These are phyloP conservation scores for Penicillium fimorum DNA, from an alignment of 495 filamentous ascomycete genomes.

Conservation along the genomic window DNA sequence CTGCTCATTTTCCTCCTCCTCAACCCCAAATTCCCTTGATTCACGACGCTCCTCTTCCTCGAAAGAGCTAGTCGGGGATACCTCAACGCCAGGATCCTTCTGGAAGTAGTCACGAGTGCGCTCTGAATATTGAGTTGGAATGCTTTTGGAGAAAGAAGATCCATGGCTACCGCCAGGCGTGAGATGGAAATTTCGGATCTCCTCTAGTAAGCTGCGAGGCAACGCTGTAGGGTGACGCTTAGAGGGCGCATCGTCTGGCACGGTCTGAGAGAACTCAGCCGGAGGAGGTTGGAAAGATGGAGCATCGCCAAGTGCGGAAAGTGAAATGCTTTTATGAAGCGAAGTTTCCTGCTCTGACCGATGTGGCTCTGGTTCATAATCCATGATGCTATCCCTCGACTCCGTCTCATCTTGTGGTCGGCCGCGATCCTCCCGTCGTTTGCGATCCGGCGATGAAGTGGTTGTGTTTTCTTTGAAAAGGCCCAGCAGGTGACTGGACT, in stretches of 20 bases:
- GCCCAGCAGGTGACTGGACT: conserved; percentile 87
- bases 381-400: conserved; percentile 15
- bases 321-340: conserved; percentile 36
- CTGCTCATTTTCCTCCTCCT: conserved; percentile 87
- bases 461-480: conserved; percentile 86
- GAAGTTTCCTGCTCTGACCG: conserved; percentile 18
- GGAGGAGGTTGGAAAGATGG: conserved; percentile 24
- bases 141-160: conserved; percentile 55
- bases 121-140: conserved; percentile 48
- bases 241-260: conserved; percentile 24
- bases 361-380: conserved; percentile 10
- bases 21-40: conserved; percentile 60
- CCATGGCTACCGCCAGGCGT: conserved; percentile 52
- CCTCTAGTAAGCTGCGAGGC: conserved; percentile 55
- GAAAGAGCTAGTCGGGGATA: conserved; percentile 25
- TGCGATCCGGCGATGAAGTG: conserved; percentile 46
- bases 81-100: conserved; percentile 20
- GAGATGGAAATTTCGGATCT: conserved; percentile 60
- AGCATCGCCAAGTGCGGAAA: conserved; percentile 31
- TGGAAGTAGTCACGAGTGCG: conserved; percentile 33
- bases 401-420: conserved; percentile 31
- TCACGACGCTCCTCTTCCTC: conserved; percentile 34
- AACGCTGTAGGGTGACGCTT: conserved; percentile 34
- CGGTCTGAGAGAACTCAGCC: conserved; percentile 9
- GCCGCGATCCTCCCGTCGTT: conserved; percentile 39